These are phyloP conservation scores for Scheffersomyces quercinus DNA, from an alignment of 1,139 yeast genomes.

Conservation along the genomic window DNA sequence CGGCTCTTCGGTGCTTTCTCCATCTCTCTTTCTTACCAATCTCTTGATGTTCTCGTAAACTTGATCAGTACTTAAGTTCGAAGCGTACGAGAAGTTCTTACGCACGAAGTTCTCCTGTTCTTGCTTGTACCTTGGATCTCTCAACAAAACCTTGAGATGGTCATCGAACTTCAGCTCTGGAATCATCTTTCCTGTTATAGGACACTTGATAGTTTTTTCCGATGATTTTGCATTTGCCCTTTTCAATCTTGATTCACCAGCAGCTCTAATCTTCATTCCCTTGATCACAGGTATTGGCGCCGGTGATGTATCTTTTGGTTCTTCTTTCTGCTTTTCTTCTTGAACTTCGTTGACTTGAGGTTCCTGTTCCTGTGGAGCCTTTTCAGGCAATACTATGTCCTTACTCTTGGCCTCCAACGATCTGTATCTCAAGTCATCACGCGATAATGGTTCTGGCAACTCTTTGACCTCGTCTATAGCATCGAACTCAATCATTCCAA, in stretches of 20 bases:
- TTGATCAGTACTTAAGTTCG: slow-evolving; percentile 68
- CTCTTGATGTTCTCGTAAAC: slow-evolving; percentile 76
- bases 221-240: slow-evolving; percentile 14
- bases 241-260: slow-evolving; percentile 65
- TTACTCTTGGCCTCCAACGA: slow-evolving; percentile 46
- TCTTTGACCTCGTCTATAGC: slow-evolving; percentile 65
- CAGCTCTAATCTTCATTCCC: slow-evolving; percentile 66
- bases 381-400: slow-evolving; percentile 16
- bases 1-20: slow-evolving; percentile 5
- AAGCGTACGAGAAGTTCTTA: slow-evolving; percentile 56
- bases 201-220: slow-evolving; percentile 59
- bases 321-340: slow-evolving; percentile 3
- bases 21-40: slow-evolving; percentile 43
- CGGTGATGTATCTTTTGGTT: slow-evolving; percentile 2
- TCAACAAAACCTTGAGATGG: slow-evolving; percentile 68
- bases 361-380: slow-evolving; percentile 2
- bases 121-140: slow-evolving; percentile 78
- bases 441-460: slow-evolving; percentile 59
- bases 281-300: slow-evolving; percentile 17
- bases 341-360: not conserved
- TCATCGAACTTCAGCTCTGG: slow-evolving; percentile 73
- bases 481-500: slow-evolving; percentile 68
- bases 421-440: slow-evolving; percentile 62
- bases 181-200: slow-evolving; percentile 67
- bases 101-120: slow-evolving; percentile 67